These are phyloP conservation scores for Sporothrix euskadiensis DNA, from an alignment of 2,329 filamentous ascomycete genomes.

Conservation along the genomic window DNA sequence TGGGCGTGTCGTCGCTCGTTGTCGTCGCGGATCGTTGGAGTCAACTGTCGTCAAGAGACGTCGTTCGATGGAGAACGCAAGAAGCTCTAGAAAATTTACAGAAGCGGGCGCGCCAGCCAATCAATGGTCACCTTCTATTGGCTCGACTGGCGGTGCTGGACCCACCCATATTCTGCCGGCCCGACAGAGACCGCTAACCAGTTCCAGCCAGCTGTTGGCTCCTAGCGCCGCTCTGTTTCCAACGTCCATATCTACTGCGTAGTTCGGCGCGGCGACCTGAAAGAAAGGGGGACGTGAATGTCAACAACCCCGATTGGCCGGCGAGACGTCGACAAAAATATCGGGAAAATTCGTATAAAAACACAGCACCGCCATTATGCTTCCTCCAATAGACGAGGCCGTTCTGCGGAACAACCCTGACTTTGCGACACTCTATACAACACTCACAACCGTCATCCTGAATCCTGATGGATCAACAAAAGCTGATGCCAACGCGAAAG, in stretches of 20 bases:
- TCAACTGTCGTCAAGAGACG: not conserved
- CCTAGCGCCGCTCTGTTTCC: not conserved
- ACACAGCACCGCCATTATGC: conserved; percentile 43
- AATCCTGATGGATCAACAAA: conserved; percentile 61
- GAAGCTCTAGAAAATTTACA: conserved; percentile 27
- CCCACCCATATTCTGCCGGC: conserved; percentile 15
- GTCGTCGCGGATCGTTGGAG: conserved; percentile 1
- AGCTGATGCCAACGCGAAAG: conserved; percentile 51
- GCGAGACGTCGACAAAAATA: not conserved
- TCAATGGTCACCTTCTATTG: not conserved
- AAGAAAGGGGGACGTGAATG: not conserved
- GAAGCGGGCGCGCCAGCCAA: not conserved
- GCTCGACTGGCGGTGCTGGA: not conserved
- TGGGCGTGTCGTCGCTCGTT: not conserved
- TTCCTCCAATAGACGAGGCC: conserved; percentile 58
- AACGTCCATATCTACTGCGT: not conserved
- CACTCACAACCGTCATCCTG: conserved; percentile 55
- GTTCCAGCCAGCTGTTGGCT: conserved; percentile 1
- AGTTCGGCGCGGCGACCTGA: not conserved
- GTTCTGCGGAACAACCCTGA: conserved; percentile 59
- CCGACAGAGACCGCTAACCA: conserved; percentile 3
- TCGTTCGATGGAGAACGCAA: not conserved
- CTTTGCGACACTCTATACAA: conserved; percentile 60
- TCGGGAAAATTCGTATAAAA: too few relatives aligned
- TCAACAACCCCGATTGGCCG: not conserved